Percentiles rank a stretch among this genome's conserved stretches.
Evolutionary conservation across 345 rosid genomes (phyloP).

Genomic region (Eucalyptus camaldulensis): DNA sequence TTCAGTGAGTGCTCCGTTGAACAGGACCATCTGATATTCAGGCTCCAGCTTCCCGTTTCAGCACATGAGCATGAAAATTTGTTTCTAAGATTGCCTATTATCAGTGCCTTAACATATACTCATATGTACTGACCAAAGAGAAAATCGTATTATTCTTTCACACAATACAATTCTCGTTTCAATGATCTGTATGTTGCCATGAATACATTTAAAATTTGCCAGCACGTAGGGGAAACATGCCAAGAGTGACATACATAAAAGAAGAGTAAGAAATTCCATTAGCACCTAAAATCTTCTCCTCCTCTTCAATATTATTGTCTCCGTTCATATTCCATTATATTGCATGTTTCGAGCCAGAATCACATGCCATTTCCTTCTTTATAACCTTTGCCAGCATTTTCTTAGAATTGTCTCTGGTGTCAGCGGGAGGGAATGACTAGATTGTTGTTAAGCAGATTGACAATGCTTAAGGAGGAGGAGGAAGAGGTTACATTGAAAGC

Average conservation of each 20-base stretch:
- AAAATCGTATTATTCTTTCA: not conserved
- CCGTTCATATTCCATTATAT: no score
- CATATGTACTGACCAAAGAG: not conserved
- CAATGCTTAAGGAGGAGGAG: not conserved
- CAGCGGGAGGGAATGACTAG: not conserved
- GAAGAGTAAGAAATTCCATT: not conserved
- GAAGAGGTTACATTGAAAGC: not conserved
- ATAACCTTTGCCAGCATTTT: not conserved
- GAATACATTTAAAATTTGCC: not conserved
- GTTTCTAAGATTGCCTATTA: not conserved
- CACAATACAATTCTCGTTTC: not conserved
- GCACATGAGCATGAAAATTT: not conserved
- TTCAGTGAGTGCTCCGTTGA: not conserved
- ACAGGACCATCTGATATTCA: not conserved
- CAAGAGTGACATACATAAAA: not conserved
- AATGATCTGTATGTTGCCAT: not conserved
- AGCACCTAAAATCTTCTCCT: not conserved
- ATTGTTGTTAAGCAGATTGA: not conserved
- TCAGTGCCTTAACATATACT: not conserved
- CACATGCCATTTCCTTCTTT: not conserved
- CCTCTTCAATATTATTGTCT: no score
- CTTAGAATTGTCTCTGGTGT: not conserved
- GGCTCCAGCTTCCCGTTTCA: not conserved
- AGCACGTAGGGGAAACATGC: not conserved
- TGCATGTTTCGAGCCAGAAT: no score